phyloP scores from a whole-genome alignment of 305 asterid species.

The Fraxinus sp. region DNA sequence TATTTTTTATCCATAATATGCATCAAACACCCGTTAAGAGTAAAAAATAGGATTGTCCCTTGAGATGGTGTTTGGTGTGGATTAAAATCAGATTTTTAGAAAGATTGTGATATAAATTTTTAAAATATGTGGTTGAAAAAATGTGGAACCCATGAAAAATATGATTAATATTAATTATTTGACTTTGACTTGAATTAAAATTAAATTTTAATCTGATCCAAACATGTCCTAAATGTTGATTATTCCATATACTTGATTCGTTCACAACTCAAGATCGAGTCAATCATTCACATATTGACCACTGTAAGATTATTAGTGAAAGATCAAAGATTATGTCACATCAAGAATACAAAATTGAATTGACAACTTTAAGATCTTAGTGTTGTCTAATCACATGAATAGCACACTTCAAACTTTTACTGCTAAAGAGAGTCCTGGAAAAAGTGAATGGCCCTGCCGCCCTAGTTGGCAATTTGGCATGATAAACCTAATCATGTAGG shows the following conservation, averaged over 20 bases:
- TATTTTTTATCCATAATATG: too few species aligned
- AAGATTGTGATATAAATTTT: too few species aligned
- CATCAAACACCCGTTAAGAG: too few species aligned
- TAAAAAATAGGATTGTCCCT: too few species aligned
- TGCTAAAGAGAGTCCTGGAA: neutral
- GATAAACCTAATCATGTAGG: neutral
- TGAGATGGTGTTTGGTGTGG: too few species aligned
- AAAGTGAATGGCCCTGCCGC: neutral
- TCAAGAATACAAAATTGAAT: slow-evolving; percentile 26
- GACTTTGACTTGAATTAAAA: too few species aligned
- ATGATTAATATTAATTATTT: too few species aligned
- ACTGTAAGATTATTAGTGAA: neutral
- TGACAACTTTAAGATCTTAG: slow-evolving; percentile 19
- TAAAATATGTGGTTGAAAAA: too few species aligned
- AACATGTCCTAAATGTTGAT: neutral
- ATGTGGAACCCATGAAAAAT: too few species aligned
- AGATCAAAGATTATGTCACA: slow-evolving; percentile 18
- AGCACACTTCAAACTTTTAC: neutral
- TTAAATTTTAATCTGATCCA: too few species aligned
- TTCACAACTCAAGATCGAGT: neutral
- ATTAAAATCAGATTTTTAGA: too few species aligned
- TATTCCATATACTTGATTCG: neutral
- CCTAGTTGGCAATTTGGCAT: neutral
- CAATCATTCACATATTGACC: neutral
- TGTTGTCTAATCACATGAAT: slow-evolving; percentile 24